Percentiles rank a stretch among this genome's conserved stretches.
These are phyloP conservation scores for Lippia alba DNA, from an alignment of 305 asterid genomes.

Conservation along the genomic window DNA sequence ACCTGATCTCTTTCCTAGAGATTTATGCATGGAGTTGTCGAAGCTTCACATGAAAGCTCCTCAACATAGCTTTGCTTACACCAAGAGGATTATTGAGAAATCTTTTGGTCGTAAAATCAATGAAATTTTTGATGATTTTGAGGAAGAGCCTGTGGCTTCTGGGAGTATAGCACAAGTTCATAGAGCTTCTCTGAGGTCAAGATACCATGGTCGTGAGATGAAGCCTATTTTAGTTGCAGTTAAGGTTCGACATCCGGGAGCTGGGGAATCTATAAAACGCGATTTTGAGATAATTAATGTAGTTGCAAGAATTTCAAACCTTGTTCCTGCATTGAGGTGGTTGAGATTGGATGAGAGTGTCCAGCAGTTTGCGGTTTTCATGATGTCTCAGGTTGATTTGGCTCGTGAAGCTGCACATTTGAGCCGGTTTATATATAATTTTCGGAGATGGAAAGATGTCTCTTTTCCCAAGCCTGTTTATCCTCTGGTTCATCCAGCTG, in stretches of 20 bases:
- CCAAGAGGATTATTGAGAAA: constrained; percentile 75
- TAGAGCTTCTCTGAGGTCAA: constrained; percentile 72
- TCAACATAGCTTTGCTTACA: constrained; percentile 80
- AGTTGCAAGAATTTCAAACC: constrained; percentile 71
- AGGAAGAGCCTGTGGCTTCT: constrained; percentile 91
- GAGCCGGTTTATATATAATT: constrained; percentile 92
- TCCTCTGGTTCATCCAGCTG: constrained; percentile 96
- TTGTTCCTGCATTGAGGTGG: constrained; percentile 83
- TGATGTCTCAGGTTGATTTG: constrained; percentile 99
- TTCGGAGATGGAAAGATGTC: constrained; percentile 88
- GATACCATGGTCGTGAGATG: constrained; percentile 60
- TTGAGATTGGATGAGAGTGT: constrained; percentile 94
- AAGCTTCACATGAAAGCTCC: constrained; percentile 96
- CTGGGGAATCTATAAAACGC: constrained; percentile 85
- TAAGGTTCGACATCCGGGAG: constrained; percentile 97
- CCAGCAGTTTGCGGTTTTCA: constrained; percentile 87
- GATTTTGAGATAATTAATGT: constrained; percentile 85
- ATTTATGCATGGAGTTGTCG: constrained; percentile 80
- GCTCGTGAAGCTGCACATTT: constrained; percentile 97
- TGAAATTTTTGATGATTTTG: constrained; percentile 84
- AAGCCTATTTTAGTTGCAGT: constrained; percentile 85
- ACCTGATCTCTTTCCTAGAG: constrained; percentile 91
- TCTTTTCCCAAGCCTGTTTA: constrained; percentile 96
- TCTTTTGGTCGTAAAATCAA: constrained; percentile 82
- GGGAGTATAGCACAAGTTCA: constrained; percentile 98